These are phyloP conservation scores for Olyra latifolia DNA, from an alignment of 176 grass and related monocot species.

Conservation along the genomic window DNA sequence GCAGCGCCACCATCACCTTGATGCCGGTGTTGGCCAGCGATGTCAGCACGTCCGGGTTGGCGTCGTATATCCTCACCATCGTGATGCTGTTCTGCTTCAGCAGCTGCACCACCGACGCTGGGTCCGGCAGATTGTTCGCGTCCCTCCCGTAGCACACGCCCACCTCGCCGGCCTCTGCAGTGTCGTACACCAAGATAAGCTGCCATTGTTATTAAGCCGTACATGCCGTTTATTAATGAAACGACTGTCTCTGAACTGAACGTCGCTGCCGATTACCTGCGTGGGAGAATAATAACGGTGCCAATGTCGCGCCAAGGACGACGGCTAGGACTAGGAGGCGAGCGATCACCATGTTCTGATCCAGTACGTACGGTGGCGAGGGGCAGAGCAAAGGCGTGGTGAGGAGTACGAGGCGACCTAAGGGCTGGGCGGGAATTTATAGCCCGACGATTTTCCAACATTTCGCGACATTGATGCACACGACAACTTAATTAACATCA, in stretches of 20 bases:
- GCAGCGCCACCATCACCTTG: conserved; percentile 54
- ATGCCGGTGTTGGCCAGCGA: conserved; percentile 53
- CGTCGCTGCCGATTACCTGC: conserved; percentile 3
- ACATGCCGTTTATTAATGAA: not conserved
- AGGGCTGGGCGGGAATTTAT: not conserved
- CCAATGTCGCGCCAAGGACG: not conserved
- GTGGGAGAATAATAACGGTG: not conserved
- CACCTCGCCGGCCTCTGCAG: conserved; percentile 43
- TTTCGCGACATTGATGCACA: no score
- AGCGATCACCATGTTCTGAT: not conserved
- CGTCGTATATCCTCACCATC: conserved; percentile 64
- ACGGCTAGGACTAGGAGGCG: conserved; percentile 13
- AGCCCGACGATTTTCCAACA: not conserved
- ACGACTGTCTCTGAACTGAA: not conserved
- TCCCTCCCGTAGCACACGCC: conserved; percentile 72
- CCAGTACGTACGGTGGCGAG: not conserved
- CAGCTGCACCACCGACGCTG: conserved; percentile 50
- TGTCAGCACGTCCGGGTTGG: conserved; percentile 35
- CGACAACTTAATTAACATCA: no score
- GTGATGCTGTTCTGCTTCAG: conserved; percentile 46
- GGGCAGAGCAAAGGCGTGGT: not conserved
- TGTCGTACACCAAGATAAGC: not conserved
- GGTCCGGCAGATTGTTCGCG: conserved; percentile 59
- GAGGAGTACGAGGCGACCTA: not conserved
- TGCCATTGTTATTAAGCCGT: not conserved